Percentiles rank a stretch among this genome's conserved stretches.
These are phyloP conservation scores for Wickerhamomyces silvicola DNA, from an alignment of 805 yeast species.

Conservation along the genomic window DNA sequence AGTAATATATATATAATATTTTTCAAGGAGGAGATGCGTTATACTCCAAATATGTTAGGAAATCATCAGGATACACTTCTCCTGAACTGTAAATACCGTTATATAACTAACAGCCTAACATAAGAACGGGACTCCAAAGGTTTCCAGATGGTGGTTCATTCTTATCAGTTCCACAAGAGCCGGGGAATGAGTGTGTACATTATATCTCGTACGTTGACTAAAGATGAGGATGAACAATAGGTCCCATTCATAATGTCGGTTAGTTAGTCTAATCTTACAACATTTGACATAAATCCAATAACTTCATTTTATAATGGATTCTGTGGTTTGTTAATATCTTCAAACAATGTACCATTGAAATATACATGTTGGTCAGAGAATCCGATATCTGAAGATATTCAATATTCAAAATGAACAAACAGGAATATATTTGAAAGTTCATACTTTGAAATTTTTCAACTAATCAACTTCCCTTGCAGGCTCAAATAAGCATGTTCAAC, in stretches of 20 bases:
- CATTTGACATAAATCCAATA: constrained; percentile 27
- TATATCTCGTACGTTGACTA: constrained; percentile 21
- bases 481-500: constrained; percentile 18
- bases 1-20: no score
- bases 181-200: constrained; percentile 31
- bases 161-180: constrained; percentile 31
- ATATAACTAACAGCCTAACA: constrained; percentile 12
- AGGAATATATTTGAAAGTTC: constrained; percentile 27
- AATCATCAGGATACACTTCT: neutral
- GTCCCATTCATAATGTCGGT: constrained; percentile 31
- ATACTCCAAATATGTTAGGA: no score
- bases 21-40: no score
- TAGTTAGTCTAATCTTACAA: constrained; percentile 24
- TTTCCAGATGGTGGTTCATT: constrained; percentile 33
- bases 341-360: constrained; percentile 31
- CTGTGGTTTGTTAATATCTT: constrained; percentile 24
- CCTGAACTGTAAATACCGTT: neutral
- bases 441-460: constrained; percentile 21
- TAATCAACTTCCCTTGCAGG: constrained; percentile 27
- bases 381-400: constrained; percentile 23
- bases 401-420: constrained; percentile 25
- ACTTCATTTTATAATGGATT: constrained; percentile 26
- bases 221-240: constrained; percentile 12
- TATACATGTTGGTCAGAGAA: no score
- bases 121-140: constrained; percentile 28